Evolutionary conservation across 2,329 filamentous ascomycete species (phyloP), one percentile per base, ranked within the genome.

Genomic region (Penicillium freii): DNA sequence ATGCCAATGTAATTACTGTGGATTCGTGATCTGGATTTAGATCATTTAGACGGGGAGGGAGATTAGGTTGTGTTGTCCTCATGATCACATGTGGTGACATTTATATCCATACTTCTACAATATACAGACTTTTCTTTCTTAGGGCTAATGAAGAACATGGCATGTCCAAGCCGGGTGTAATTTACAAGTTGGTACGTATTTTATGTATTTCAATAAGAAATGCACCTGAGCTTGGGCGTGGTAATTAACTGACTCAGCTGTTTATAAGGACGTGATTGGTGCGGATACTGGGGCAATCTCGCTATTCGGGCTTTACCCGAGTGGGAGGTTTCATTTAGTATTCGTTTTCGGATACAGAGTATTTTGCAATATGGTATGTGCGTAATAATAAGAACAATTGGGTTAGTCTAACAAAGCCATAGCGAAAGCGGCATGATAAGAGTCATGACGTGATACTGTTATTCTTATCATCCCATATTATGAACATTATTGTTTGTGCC

Each of bases 341-440:
- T 63, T 9, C n/a, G 5, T 23, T 51, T 43, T 5, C 62, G 61
- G 27, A 51, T 33, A 33, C 31, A 13, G 31, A 33, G 31, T 31
- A 39, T 58, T 58, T 56, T 56, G 23, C 33, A 17, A 21, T 21
- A 27, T 42, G 23, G 51, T 42, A 21, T 31, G 43, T 50, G 13
- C 15, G 38, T 25, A 51, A 51, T 51, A 33, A 19, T 27, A 33
- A 3, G 17, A 42, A 31, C 44, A 31, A 13, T 27, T 21, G n/a
- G 29, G 25, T 48, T 43, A 55, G 52, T 50, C 52, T 15, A 54
- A 54, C 52, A 57, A 59, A 38, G 43, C 43, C 45, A 54, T 47
- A 49, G 59, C 62, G 59, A 63, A 65, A 62, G 57, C 61, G 62
- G 59, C 59, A 57, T 51, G 62, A 66, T 65, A 62, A 63, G 55